Evolutionary conservation across 495 filamentous ascomycete genomes (phyloP), one percentile per base, ranked within the genome.

Genomic region (Lentithecium fluviatile): DNA sequence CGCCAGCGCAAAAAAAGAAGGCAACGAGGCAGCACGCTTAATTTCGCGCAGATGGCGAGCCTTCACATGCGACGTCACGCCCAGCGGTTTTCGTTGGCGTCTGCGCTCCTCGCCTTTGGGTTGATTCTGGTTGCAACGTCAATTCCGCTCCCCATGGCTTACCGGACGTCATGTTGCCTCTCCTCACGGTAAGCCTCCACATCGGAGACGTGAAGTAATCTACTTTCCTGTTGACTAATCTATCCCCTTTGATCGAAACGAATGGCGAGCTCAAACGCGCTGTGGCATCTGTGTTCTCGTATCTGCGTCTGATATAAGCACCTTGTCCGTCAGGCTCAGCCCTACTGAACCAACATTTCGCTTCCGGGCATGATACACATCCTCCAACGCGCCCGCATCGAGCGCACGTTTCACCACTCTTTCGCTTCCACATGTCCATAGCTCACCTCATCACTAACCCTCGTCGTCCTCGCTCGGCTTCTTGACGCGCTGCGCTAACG

Each of bases 1-100:
- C 52, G n/a, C n/a, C n/a, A n/a, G n/a, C n/a, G n/a, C n/a, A n/a
- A n/a, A 38, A 55, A 55, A 55, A 55, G 38, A 55, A 55, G 52
- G 52, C 52, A 55, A 55, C 26, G 17, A 17, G 38, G 17, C 21
- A 10, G n/a, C 38, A 25, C 1, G 36, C 29, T 42, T 32, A 37
- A 55, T 55, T 23, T 55, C 52, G 36, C 15, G 17, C 52, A 24
- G 43, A 45, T 49, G 19, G n/a, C 4, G 6, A 26, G 7, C 46
- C 23, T 49, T 23, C 46, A 23, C 23, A 20, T 26, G 13, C 2
- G n/a, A 2, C 53, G n/a, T 3, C 46, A 2, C 20, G 17, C 40
- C 21, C n/a, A 32, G 29, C 29, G 29, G 7, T 48, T 23, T 23
- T 11, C 38, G 43, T 40, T 40, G 23, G 11, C 13, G 43, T 11